Percentiles rank a stretch among this genome's conserved stretches.
Evolutionary conservation across 139 green algal species (phyloP).

Genomic region (Penium margaritaceum): DNA sequence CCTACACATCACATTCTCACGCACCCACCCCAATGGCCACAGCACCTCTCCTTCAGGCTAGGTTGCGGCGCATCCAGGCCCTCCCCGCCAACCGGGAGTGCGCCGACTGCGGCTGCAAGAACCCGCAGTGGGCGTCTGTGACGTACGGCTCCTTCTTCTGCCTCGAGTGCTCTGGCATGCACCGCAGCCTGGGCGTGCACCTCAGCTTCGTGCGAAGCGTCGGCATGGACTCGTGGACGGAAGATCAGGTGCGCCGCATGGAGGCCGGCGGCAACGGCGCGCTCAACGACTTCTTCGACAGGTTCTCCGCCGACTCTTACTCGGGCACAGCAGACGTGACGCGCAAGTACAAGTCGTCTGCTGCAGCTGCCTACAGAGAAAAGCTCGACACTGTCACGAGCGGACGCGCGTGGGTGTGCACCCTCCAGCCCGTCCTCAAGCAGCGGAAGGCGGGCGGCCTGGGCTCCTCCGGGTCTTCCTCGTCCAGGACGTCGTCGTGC

Average conservation of each 20-base stretch:
- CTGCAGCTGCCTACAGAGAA: conserved; percentile 75
- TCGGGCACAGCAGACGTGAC: conserved; percentile 82
- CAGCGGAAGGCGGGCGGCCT: neutral
- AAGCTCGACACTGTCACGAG: conserved; percentile 74
- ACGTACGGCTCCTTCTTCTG: conserved; percentile 97
- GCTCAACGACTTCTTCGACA: conserved; percentile 80
- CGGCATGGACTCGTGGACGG: conserved; percentile 90
- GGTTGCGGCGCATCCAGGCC: conserved; percentile 73
- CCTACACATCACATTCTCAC: too few relatives aligned
- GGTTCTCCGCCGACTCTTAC: too few relatives aligned
- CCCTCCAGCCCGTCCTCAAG: neutral
- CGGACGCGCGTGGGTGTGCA: conserved; percentile 60
- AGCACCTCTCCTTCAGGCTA: neutral
- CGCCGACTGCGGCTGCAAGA: conserved; percentile 85
- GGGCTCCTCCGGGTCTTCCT: neutral
- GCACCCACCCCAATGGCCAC: too few relatives aligned
- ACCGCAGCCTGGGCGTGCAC: conserved; percentile 91
- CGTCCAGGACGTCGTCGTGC: too few relatives aligned
- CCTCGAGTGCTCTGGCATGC: conserved; percentile 89
- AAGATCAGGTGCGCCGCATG: conserved; percentile 88
- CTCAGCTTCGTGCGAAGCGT: conserved; percentile 94
- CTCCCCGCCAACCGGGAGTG: conserved; percentile 83
- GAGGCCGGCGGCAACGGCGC: conserved; percentile 78
- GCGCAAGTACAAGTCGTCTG: conserved; percentile 87
- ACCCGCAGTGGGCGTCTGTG: conserved; percentile 89